Conservation (phyloP, 2,329 filamentous ascomycete species). For the Triangularia verruculosa region DNA sequence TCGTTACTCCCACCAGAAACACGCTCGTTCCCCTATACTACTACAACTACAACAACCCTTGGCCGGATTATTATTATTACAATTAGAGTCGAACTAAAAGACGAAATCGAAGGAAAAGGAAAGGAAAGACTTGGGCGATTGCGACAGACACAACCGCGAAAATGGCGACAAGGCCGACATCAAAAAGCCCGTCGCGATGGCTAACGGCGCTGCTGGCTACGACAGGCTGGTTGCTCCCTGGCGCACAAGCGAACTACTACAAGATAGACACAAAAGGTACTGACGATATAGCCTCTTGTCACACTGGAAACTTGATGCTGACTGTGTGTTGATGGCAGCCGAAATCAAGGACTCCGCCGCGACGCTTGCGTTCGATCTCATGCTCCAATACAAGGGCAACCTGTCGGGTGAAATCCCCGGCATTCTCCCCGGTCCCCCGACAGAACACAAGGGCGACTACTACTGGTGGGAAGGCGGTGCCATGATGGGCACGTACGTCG, state of each 20-base stretch:
- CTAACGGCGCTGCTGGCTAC: constrained; percentile 19
- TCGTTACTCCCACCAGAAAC: constrained; percentile 16
- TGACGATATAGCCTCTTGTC: not conserved
- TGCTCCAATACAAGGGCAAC: constrained; percentile 30
- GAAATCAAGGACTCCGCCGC: constrained; percentile 27
- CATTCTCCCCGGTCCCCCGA: constrained; percentile 55
- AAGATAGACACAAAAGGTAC: constrained; percentile 25
- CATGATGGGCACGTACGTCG: constrained; percentile 65
- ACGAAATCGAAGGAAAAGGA: not conserved
- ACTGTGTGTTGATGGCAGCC: constrained; percentile 14
- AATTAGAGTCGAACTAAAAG: not conserved
- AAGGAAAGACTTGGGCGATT: not conserved
- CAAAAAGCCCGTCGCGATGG: constrained; percentile 16
- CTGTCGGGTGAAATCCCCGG: constrained; percentile 50
- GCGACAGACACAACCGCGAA: not conserved
- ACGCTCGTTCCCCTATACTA: constrained; percentile 8
- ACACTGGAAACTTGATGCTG: constrained; percentile 11
- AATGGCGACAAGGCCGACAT: constrained; percentile 16
- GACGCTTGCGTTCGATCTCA: constrained; percentile 29
- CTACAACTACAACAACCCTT: not conserved
- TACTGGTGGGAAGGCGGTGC: constrained; percentile 75
- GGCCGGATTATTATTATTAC: not conserved
- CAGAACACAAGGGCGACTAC: constrained; percentile 49
- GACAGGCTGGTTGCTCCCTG: constrained; percentile 16
- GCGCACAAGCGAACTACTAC: constrained; percentile 22